These are phyloP conservation scores for Backusella sp. DNA, from an alignment of 192 early-diverging fungal genomes.

Conservation along the genomic window DNA sequence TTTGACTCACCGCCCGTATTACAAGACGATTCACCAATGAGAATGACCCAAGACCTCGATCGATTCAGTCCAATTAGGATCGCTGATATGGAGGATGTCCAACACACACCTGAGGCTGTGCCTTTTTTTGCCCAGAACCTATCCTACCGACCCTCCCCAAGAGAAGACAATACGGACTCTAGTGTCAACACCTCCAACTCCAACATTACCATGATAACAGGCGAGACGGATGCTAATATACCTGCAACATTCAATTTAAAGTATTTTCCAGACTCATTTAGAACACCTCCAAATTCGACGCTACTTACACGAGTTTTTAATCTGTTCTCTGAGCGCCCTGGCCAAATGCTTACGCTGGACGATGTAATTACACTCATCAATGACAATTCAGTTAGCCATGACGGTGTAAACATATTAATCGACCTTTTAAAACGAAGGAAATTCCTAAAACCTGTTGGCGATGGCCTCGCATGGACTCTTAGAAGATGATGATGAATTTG, in stretches of 20 bases:
- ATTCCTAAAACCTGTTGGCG: background rate
- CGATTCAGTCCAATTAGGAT: background rate
- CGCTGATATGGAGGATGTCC: background rate
- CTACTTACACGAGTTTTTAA: conserved; percentile 8
- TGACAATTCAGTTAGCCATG: background rate
- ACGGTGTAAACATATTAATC: background rate
- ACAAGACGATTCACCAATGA: background rate
- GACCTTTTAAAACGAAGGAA: conserved; percentile 3
- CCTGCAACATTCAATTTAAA: conserved; percentile 1
- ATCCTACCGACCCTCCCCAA: background rate
- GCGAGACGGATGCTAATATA: background rate
- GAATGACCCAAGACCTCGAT: background rate
- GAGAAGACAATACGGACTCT: background rate
- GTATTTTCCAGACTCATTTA: conserved; percentile 2
- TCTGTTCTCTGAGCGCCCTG: conserved; percentile 11
- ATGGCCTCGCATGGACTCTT: conserved; percentile 12
- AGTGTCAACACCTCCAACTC: background rate
- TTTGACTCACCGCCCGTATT: background rate
- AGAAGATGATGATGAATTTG: conserved; percentile 7
- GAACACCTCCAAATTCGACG: conserved; percentile 4
- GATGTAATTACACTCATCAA: background rate
- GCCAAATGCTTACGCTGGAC: background rate
- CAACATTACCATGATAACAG: background rate
- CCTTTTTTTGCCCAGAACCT: background rate
- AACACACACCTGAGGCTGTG: background rate